A percentile compares a stretch with the other conserved stretches of the same genome.
Conservation (phyloP, 768 basidiomycete genomes). For the Inosperma sp. region DNA sequence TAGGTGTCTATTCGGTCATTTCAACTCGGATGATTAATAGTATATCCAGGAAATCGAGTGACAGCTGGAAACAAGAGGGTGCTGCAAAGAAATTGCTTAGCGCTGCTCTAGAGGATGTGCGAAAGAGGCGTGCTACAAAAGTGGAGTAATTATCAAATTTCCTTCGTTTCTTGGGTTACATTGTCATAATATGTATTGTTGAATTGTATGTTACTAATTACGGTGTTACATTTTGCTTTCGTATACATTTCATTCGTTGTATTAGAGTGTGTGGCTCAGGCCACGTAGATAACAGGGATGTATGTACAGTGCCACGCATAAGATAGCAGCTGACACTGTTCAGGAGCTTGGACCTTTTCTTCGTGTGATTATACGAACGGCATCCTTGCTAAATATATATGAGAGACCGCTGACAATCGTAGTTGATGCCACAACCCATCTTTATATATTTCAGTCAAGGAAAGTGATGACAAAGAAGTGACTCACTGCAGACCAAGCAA, state of each 20-base stretch:
- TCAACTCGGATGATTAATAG: background rate
- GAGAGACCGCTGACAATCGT: conserved; percentile 91
- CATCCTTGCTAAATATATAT: conserved; percentile 72
- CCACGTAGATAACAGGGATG: too few species aligned
- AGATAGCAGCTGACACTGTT: too few species aligned
- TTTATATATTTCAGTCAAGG: conserved; percentile 28
- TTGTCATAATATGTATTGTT: conserved; percentile 1
- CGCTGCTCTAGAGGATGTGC: conserved; percentile 68
- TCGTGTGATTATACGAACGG: conserved; percentile 52
- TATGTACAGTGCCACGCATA: too few species aligned
- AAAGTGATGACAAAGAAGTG: background rate
- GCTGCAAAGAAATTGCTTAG: conserved; percentile 56
- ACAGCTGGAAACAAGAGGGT: conserved; percentile 59
- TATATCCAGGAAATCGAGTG: conserved; percentile 51
- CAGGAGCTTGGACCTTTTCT: background rate
- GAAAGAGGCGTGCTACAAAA: conserved; percentile 40
- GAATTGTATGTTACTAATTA: background rate
- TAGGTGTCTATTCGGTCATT: too few species aligned
- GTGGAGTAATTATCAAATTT: background rate
- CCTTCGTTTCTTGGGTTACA: background rate
- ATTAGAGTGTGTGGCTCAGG: too few species aligned
- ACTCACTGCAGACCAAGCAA: conserved; percentile 62
- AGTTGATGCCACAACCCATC: conserved; percentile 83
- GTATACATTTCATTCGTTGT: too few species aligned
- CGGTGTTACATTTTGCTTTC: background rate